phyloP scores from a whole-genome alignment of 1,284 basidiomycete species.

The Takashimella koratensis region DNA sequence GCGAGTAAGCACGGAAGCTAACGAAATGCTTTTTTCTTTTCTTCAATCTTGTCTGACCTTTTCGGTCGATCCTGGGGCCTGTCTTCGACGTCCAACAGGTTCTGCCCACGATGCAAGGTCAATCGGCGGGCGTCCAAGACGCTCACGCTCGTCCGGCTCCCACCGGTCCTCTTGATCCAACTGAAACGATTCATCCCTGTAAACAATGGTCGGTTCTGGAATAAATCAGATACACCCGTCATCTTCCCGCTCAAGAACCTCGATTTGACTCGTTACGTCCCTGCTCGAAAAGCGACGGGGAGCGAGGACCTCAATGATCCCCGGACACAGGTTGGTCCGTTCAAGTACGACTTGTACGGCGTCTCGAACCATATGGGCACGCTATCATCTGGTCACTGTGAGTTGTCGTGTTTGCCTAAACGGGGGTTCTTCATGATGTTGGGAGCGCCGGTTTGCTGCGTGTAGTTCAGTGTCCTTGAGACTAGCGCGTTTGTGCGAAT shows the following conservation, averaged over 20 bases:
- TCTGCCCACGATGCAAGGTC: slow-evolving; percentile 86
- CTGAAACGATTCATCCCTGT: slow-evolving; percentile 92
- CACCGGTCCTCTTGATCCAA: slow-evolving; percentile 90
- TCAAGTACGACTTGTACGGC: slow-evolving; percentile 80
- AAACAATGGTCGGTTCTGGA: slow-evolving; percentile 73
- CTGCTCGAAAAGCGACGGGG: slow-evolving; percentile 67
- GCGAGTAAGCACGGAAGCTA: too few species aligned
- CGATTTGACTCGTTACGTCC: slow-evolving; percentile 90
- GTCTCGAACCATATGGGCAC: slow-evolving; percentile 92
- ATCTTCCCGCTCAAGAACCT: slow-evolving; percentile 80
- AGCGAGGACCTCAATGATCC: slow-evolving; percentile 61
- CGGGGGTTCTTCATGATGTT: too few species aligned
- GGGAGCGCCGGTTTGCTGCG: too few species aligned
- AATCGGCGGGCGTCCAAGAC: slow-evolving; percentile 77
- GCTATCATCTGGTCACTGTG: slow-evolving; percentile 86
- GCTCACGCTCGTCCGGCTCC: slow-evolving; percentile 82
- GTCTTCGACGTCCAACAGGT: too few species aligned
- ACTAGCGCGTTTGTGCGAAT: too few species aligned
- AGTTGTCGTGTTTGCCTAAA: too few species aligned
- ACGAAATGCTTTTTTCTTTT: too few species aligned
- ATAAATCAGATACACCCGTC: slow-evolving; percentile 87
- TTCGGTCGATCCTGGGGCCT: too few species aligned
- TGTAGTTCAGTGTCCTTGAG: too few species aligned
- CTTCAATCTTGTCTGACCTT: too few species aligned
- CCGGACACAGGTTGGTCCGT: slow-evolving; percentile 73